These are phyloP conservation scores for Fusarium sp. DNA, from an alignment of 2,329 filamentous ascomycete species.

Conservation along the genomic window DNA sequence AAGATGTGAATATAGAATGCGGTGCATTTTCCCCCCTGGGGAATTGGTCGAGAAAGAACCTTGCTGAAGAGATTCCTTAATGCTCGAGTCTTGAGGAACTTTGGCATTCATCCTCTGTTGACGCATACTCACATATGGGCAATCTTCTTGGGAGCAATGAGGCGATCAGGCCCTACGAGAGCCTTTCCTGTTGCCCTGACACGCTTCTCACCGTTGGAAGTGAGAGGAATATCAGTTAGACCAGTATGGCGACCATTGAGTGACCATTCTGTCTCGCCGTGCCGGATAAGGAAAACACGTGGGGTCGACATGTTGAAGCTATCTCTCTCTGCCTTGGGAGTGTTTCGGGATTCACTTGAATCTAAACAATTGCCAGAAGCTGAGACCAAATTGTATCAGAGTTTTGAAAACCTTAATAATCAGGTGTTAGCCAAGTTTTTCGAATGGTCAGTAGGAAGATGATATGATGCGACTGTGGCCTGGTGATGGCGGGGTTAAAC, in stretches of 20 bases:
- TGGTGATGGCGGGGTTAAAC: slow-evolving; percentile 20
- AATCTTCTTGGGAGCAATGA: slow-evolving; percentile 86
- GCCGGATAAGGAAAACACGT: slow-evolving; percentile 84
- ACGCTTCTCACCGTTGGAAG: slow-evolving; percentile 82
- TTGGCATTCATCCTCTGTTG: not conserved
- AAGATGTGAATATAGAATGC: not conserved
- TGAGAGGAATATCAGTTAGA: slow-evolving; percentile 86
- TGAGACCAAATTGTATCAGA: not conserved
- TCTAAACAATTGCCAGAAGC: not conserved
- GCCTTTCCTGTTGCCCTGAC: slow-evolving; percentile 83
- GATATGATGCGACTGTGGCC: slow-evolving; percentile 30
- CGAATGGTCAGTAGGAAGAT: slow-evolving; percentile 9
- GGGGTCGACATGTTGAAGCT: slow-evolving; percentile 64
- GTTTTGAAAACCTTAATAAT: not conserved
- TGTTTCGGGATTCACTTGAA: not conserved
- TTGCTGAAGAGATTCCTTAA: no score
- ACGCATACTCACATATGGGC: slow-evolving; percentile 77
- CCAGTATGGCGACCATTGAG: slow-evolving; percentile 88
- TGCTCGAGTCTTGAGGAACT: not conserved
- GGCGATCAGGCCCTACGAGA: slow-evolving; percentile 83
- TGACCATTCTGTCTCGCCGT: slow-evolving; percentile 97
- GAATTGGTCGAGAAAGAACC: no score
- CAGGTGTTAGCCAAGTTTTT: slow-evolving; percentile 1
- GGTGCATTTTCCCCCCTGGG: not conserved
- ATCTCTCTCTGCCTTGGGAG: not conserved